A percentile compares a stretch with the other conserved stretches of the same genome.
Evolutionary conservation across 805 yeast species (phyloP).

Genomic region (Kuraishia molischiana): DNA sequence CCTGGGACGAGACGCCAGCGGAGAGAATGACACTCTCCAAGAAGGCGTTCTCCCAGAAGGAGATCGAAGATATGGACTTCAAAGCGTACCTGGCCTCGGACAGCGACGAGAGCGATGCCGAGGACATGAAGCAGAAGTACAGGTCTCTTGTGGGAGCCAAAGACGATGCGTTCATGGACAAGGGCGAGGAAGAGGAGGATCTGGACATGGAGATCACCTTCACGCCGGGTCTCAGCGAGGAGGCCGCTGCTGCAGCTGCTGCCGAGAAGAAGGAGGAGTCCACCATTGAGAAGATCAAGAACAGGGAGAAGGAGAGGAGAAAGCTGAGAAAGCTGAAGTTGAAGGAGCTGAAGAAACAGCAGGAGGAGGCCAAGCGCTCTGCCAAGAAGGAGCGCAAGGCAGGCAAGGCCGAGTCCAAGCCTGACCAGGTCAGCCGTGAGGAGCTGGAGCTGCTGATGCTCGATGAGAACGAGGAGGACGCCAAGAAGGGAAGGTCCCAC

Average conservation of each 20-base stretch:
- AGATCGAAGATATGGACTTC: constrained; percentile 84
- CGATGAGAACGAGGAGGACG: constrained; percentile 46
- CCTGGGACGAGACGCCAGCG: constrained; percentile 98
- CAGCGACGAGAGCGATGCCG: constrained; percentile 46
- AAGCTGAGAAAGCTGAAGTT: constrained; percentile 71
- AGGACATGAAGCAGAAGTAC: constrained; percentile 48
- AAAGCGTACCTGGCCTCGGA: constrained; percentile 86
- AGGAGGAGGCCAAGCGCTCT: constrained; percentile 40
- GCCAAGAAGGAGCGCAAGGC: constrained; percentile 22
- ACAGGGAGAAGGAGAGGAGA: constrained; percentile 91
- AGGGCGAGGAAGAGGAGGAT: constrained; percentile 33
- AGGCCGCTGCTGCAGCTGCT: constrained; percentile 18
- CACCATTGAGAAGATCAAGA: constrained; percentile 68
- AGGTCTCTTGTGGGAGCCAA: constrained; percentile 29
- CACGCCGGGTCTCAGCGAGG: constrained; percentile 69
- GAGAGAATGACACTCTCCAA: constrained; percentile 72
- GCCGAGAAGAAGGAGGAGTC: constrained; percentile 37
- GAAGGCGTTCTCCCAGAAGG: constrained; percentile 79
- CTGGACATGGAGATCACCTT: constrained; percentile 94
- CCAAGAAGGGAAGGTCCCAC: constrained; percentile 41
- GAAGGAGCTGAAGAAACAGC: constrained; percentile 46
- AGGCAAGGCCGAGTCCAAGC: constrained; percentile 17
- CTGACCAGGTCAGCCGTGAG: constrained; percentile 40
- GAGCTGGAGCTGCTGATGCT: constrained; percentile 68
- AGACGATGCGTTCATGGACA: constrained; percentile 22